Conservation (phyloP, 768 basidiomycete species). For the Auricularia auricula-judae region DNA sequence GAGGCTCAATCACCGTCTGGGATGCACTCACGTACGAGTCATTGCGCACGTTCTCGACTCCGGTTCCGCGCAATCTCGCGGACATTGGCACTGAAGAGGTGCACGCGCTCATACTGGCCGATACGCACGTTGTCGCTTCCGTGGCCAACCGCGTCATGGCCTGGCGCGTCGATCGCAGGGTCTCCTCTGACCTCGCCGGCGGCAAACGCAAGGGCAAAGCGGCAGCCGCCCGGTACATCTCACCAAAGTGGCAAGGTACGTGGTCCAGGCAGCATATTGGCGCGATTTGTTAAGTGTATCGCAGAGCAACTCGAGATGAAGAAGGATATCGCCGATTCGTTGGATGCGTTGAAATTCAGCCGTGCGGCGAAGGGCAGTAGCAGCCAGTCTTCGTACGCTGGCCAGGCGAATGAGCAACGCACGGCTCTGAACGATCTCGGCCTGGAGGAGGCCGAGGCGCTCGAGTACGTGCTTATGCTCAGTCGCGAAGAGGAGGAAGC, state of each 20-base stretch:
- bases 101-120: conserved; percentile 41
- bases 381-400: conserved; percentile 25
- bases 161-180: conserved; percentile 46
- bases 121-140: conserved; percentile 45
- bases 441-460: conserved; percentile 58
- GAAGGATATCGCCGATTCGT: conserved; percentile 50
- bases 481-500: conserved; percentile 60
- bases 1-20: conserved; percentile 50
- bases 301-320: conserved; percentile 55
- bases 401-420: conserved; percentile 47
- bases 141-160: conserved; percentile 53
- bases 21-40: conserved; percentile 53
- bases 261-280: conserved; percentile 3
- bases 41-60: conserved; percentile 43
- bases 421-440: conserved; percentile 52
- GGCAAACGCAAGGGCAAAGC: conserved; percentile 13
- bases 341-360: conserved; percentile 11
- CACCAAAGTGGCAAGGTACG: conserved; percentile 29
- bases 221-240: conserved; percentile 8
- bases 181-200: neutral
- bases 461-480: conserved; percentile 77
- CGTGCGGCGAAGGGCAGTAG: conserved; percentile 35
- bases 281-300: neutral
- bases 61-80: conserved; percentile 19
- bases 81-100: conserved; percentile 34